These are phyloP conservation scores for Nakaseomyces kungkrabaensis DNA, from an alignment of 1,139 yeast genomes.

Conservation along the genomic window DNA sequence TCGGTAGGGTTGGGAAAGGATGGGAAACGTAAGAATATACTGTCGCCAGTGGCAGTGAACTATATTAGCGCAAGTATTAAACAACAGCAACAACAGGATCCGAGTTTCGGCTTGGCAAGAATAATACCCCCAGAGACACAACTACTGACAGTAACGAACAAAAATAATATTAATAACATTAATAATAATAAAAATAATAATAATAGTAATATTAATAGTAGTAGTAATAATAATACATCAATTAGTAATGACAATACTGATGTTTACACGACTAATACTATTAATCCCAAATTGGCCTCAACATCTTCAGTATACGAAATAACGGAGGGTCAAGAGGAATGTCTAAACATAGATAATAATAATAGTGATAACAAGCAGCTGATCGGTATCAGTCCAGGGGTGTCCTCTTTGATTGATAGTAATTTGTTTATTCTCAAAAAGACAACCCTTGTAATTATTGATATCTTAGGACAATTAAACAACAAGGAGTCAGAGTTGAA, in stretches of 20 bases:
- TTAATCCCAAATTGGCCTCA: too few species aligned
- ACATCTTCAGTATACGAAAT: too few species aligned
- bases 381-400: not conserved
- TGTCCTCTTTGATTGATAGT: not conserved
- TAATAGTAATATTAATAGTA: too few species aligned
- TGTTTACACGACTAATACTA: too few species aligned
- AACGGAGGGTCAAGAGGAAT: too few species aligned
- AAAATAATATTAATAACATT: too few species aligned
- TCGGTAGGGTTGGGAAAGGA: slow-evolving; percentile 26
- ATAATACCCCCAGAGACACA: not conserved
- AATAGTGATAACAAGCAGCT: too few species aligned
- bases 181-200: too few species aligned
- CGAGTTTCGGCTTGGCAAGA: not conserved
- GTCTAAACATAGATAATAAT: too few species aligned
- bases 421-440: not conserved
- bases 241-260: too few species aligned
- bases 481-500: not conserved
- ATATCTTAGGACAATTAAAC: not conserved
- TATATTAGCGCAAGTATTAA: slow-evolving; percentile 10
- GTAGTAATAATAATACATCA: too few species aligned
- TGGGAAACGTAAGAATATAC: slow-evolving; percentile 26
- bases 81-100: not conserved
- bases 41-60: slow-evolving; percentile 21
- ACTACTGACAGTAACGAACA: too few species aligned
- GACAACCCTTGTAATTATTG: not conserved